A percentile compares a stretch with the other conserved stretches of the same genome.
phyloP scores from a whole-genome alignment of 352 stramenopile species.

The Blastocystis sp. region DNA sequence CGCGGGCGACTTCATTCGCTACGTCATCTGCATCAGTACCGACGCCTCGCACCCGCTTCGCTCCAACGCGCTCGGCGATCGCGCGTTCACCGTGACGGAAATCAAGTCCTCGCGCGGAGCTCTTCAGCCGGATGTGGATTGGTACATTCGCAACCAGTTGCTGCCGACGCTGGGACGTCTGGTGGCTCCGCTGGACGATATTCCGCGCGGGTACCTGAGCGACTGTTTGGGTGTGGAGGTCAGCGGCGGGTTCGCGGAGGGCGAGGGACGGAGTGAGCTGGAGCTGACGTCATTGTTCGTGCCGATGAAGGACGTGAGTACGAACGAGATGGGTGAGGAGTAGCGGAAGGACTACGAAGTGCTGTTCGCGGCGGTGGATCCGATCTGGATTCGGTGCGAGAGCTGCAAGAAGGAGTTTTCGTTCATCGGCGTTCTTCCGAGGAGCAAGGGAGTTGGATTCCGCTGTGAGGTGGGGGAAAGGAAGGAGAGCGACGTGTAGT shows the following conservation, averaged over 20 bases:
- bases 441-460: neutral
- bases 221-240: slow-evolving; percentile 88
- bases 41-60: slow-evolving; percentile 9
- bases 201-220: slow-evolving; percentile 80
- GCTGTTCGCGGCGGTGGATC: neutral
- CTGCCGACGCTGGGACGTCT: slow-evolving; percentile 90
- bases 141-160: slow-evolving; percentile 90
- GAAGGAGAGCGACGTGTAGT: neutral
- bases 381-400: neutral
- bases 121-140: slow-evolving; percentile 83
- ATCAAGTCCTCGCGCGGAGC: slow-evolving; percentile 68
- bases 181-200: slow-evolving; percentile 95
- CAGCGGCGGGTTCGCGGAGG: slow-evolving; percentile 53
- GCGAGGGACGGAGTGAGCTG: slow-evolving; percentile 60
- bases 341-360: slow-evolving; percentile 18
- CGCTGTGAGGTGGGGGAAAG: neutral
- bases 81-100: slow-evolving; percentile 76
- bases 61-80: slow-evolving; percentile 60
- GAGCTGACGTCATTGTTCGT: slow-evolving; percentile 66
- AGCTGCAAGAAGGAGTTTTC: neutral
- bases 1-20: slow-evolving; percentile 53
- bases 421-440: neutral
- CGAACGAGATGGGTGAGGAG: slow-evolving; percentile 59
- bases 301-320: slow-evolving; percentile 65
- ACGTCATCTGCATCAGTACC: neutral